These are phyloP conservation scores for Globisporangium nunn DNA, from an alignment of 352 stramenopile species.

Conservation along the genomic window DNA sequence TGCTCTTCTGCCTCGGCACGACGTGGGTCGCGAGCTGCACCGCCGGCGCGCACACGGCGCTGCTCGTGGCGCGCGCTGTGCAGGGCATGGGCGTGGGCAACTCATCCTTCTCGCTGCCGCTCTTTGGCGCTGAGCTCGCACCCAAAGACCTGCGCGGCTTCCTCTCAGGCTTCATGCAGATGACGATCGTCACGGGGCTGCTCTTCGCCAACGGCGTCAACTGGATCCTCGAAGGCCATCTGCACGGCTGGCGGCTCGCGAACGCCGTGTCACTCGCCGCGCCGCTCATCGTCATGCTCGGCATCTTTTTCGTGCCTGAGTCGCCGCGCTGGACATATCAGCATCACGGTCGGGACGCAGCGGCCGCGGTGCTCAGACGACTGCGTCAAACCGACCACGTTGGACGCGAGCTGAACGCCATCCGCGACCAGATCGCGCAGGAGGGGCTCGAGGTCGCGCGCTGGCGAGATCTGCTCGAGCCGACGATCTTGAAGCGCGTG, in stretches of 20 bases:
- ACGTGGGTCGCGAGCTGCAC: slow-evolving; percentile 7
- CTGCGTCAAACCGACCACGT: not conserved
- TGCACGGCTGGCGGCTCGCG: slow-evolving; percentile 13
- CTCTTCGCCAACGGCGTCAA: slow-evolving; percentile 21
- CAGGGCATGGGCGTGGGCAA: slow-evolving; percentile 20
- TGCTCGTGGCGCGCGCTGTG: slow-evolving; percentile 13
- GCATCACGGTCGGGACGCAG: not conserved
- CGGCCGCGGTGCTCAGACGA: not conserved
- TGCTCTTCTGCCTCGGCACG: slow-evolving; percentile 19
- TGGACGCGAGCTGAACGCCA: not conserved
- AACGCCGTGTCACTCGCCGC: slow-evolving; percentile 13
- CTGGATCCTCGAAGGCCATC: slow-evolving; percentile 2
- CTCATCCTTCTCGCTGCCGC: slow-evolving; percentile 22
- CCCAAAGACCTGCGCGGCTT: slow-evolving; percentile 30
- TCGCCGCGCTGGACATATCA: slow-evolving; percentile 4
- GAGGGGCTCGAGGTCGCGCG: slow-evolving; percentile 17
- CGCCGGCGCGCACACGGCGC: not conserved
- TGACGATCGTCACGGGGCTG: slow-evolving; percentile 25
- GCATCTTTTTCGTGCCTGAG: slow-evolving; percentile 11
- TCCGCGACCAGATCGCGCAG: not conserved
- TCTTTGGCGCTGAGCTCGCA: slow-evolving; percentile 25
- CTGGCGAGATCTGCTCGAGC: slow-evolving; percentile 28
- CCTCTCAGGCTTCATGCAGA: slow-evolving; percentile 31
- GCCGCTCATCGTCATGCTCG: slow-evolving; percentile 16
- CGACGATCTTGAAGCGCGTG: slow-evolving; percentile 17